Conservation (phyloP, 177 flowering plant genomes). For the Vitis hybrid region DNA sequence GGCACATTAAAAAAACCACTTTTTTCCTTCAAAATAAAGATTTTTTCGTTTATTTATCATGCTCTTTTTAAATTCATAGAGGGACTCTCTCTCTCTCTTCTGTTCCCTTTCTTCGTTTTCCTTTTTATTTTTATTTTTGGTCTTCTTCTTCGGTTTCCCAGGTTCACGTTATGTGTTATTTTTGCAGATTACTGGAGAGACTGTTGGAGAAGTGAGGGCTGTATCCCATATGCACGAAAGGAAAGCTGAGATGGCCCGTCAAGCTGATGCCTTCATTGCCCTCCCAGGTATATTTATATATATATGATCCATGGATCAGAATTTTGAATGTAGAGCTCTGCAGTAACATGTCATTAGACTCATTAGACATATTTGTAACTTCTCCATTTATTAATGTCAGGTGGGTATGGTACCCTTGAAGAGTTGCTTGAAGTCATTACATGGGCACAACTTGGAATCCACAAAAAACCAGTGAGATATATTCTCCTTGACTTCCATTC, state of each 20-base stretch:
- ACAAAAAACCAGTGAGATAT: conserved; percentile 73
- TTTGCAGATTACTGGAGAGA: conserved; percentile 58
- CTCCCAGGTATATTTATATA: conserved; percentile 46
- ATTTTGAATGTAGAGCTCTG: neutral
- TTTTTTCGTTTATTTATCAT: too few species aligned
- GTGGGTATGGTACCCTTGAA: conserved; percentile 94
- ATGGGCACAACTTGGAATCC: conserved; percentile 95
- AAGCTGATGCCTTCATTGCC: conserved; percentile 81
- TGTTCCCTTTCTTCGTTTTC: too few species aligned
- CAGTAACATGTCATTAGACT: neutral
- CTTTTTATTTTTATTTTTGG: too few species aligned
- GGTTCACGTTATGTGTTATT: neutral
- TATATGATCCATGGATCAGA: neutral
- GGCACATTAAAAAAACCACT: too few species aligned
- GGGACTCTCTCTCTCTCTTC: too few species aligned
- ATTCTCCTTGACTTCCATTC: neutral
- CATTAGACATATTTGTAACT: neutral
- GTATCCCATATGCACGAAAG: conserved; percentile 81
- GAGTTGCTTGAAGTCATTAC: conserved; percentile 89
- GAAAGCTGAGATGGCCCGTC: conserved; percentile 81
- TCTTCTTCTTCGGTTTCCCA: too few species aligned
- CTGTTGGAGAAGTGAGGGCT: conserved; percentile 64
- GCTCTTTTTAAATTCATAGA: too few species aligned
- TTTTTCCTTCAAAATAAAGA: too few species aligned
- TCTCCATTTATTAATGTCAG: conserved; percentile 25